Evolutionary conservation across 2,329 filamentous ascomycete species (phyloP).

Genomic region (Hypoxylon rubiginosum): DNA sequence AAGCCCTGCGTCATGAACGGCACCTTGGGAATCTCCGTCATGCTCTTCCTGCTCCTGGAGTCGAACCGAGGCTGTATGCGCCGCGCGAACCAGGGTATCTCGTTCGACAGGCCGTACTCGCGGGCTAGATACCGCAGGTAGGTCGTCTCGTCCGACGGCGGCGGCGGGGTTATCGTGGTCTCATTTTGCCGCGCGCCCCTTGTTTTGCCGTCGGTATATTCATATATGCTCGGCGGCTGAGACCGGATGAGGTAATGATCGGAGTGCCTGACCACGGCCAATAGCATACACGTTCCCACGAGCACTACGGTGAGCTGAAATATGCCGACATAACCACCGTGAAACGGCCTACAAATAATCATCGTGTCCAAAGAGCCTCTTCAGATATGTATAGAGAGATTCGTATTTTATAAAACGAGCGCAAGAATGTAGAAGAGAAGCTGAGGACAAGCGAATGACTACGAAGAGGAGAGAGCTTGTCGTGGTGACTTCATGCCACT

Average conservation of each 20-base stretch:
- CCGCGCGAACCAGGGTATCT: constrained; percentile 45
- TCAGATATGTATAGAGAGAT: not conserved
- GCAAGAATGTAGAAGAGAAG: constrained; percentile 11
- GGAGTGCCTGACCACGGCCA: constrained; percentile 28
- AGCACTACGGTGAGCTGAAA: constrained; percentile 31
- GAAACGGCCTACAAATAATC: not conserved
- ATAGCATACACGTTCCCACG: constrained; percentile 32
- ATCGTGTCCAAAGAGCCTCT: not conserved
- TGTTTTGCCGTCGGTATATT: constrained; percentile 47
- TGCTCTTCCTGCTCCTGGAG: constrained; percentile 37
- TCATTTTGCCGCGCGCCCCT: constrained; percentile 38
- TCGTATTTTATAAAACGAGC: constrained; percentile 1
- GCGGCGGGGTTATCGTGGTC: constrained; percentile 8
- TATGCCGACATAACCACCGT: constrained; percentile 11
- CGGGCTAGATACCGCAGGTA: constrained; percentile 47
- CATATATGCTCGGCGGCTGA: constrained; percentile 40
- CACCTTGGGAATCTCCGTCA: constrained; percentile 32
- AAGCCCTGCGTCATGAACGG: constrained; percentile 41
- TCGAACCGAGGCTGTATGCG: constrained; percentile 38
- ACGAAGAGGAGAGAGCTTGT: constrained; percentile 10
- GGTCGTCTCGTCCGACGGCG: constrained; percentile 37
- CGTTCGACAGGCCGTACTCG: constrained; percentile 44
- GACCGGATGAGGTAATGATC: constrained; percentile 13
- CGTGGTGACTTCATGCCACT: constrained; percentile 16
- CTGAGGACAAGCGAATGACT: constrained; percentile 7